Evolutionary conservation across 2,329 filamentous ascomycete genomes (phyloP).

Genomic region (Diplodia intermedia): DNA sequence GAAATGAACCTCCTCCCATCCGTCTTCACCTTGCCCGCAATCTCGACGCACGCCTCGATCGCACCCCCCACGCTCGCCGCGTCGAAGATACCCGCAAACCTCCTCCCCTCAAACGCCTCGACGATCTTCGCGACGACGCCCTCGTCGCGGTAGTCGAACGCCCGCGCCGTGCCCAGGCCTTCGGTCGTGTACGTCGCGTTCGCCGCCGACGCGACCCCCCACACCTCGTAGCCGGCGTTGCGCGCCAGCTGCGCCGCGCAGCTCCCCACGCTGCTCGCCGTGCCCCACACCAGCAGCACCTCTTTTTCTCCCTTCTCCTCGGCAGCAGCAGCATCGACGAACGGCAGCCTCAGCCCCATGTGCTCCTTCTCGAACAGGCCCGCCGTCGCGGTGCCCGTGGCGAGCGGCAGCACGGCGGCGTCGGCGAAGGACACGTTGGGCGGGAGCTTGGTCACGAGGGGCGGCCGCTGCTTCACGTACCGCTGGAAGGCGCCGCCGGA

Average conservation of each 20-base stretch:
- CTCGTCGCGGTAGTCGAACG: conserved; percentile 44
- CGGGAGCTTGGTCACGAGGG: conserved; percentile 41
- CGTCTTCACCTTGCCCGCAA: background rate
- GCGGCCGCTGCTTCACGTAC: conserved; percentile 42
- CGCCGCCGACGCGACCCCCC: conserved; percentile 42
- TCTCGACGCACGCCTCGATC: background rate
- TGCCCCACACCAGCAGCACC: conserved; percentile 49
- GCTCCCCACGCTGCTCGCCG: conserved; percentile 45
- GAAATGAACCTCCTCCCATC: background rate
- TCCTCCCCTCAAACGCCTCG: conserved; percentile 42
- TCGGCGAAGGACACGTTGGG: conserved; percentile 46
- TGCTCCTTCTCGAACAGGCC: conserved; percentile 51
- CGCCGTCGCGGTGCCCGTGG: conserved; percentile 53
- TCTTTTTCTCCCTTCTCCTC: conserved; percentile 1
- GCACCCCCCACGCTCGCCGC: conserved; percentile 34
- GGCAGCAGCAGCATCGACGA: conserved; percentile 34
- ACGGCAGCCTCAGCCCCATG: conserved; percentile 50
- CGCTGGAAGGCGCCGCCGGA: conserved; percentile 35
- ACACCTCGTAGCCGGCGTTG: conserved; percentile 45
- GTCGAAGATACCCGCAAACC: conserved; percentile 52
- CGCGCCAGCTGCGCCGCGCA: conserved; percentile 45
- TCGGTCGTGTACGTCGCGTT: conserved; percentile 44
- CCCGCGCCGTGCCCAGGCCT: conserved; percentile 40
- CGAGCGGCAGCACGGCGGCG: conserved; percentile 53
- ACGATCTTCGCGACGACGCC: conserved; percentile 47